Percentiles rank a stretch among this genome's conserved stretches.
phyloP scores from a whole-genome alignment of 1,284 basidiomycete species.

The Ceratobasidium sp. region DNA sequence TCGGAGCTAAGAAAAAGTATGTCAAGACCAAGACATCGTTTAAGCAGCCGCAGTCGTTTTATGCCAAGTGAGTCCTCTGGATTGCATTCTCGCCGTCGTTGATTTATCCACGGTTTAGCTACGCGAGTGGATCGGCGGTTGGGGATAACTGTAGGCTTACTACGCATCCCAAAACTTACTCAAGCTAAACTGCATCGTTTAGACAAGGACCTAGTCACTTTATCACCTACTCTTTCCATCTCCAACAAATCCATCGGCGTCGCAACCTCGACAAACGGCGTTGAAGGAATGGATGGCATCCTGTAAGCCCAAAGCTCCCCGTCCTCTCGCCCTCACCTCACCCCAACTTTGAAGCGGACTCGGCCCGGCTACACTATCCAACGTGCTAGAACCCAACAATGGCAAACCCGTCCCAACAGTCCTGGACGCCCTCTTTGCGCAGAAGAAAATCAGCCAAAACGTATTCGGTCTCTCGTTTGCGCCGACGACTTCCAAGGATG shows the following conservation, averaged over 20 bases:
- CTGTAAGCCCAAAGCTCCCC: conserved; percentile 20
- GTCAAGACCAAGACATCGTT: conserved; percentile 29
- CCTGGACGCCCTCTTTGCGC: conserved; percentile 37
- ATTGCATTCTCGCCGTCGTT: background rate
- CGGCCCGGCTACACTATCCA: conserved; percentile 13
- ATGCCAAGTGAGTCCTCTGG: conserved; percentile 4
- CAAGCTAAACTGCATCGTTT: background rate
- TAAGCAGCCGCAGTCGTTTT: conserved; percentile 24
- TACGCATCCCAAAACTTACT: too few relatives aligned
- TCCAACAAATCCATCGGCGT: conserved; percentile 36
- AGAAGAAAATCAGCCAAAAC: conserved; percentile 33
- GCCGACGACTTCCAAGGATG: conserved; percentile 1
- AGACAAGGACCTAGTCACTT: conserved; percentile 40
- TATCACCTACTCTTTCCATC: conserved; percentile 24
- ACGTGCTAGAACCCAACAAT: background rate
- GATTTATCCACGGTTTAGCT: background rate
- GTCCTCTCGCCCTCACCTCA: background rate
- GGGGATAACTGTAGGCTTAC: conserved; percentile 12
- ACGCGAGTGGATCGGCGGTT: conserved; percentile 36
- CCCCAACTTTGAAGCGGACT: conserved; percentile 7
- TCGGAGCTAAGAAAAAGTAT: conserved; percentile 38
- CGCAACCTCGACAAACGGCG: conserved; percentile 19
- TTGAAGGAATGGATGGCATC: conserved; percentile 35
- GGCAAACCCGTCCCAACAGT: conserved; percentile 31
- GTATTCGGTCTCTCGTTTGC: conserved; percentile 34